Base-by-base conservation (phyloP, 345 rosid species). In the Gossypium thurberi region DNA sequence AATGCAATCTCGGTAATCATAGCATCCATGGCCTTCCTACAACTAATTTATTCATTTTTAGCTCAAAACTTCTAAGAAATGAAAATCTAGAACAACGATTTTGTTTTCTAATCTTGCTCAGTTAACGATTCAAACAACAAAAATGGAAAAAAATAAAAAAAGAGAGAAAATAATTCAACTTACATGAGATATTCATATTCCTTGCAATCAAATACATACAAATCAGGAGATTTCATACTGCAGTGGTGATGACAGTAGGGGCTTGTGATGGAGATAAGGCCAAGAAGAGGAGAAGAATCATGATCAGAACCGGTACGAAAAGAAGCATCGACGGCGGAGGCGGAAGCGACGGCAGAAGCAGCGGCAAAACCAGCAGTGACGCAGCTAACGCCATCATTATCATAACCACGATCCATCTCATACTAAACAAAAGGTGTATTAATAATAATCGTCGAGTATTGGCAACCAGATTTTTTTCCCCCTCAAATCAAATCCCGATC, bases 281-380 rank as follows among this genome's bases (percentile, higher is more conserved):
- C 61, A 65, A 11, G 67, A 78, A 47, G 59, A 78, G 15, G 28
- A 81, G 80, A 25, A 73, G 6, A 58, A 66, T 18, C 79, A 78
- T 40, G n/a, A 81, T 65, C 33, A 81, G 25, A 18, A 78, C 58
- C 2, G 84, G 84, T 57, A 78, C 62, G 0, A 75, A 73, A 26
- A 72, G 80, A 42, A 81, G 42, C 61, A 73, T 18, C 28, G 53
- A 21, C 3, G 74, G 84, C 1, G 81, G 80, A 8, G 79, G 81
- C 0, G 81, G 81, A 72, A 81, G 11, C 3, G 79, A 68, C 2
- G 81, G 81, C 59, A 81, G 43, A 14, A 72, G 23, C 3, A 62
- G 75, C 33, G 84, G 84, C 75, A 81, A 59, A 51, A 63, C 65
- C 26, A 81, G 59, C 25, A 81, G 74, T 4, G 50, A 47, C 50